Conservation (phyloP, 148 eudicot genomes). For the Rhododendron mucronatum region DNA sequence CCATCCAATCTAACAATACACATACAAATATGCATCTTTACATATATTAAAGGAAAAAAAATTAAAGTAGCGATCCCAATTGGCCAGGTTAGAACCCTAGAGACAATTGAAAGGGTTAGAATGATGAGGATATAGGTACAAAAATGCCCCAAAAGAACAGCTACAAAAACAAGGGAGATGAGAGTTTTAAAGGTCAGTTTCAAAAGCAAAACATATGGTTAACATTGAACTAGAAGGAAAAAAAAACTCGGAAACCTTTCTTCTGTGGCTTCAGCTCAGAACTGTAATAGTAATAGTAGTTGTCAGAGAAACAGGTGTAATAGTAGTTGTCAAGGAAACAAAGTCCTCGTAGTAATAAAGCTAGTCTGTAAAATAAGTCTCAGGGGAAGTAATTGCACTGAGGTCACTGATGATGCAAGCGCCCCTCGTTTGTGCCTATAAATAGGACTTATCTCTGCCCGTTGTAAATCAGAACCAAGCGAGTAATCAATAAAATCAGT, state of each 20-base stretch:
- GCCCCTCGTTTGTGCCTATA: too few relatives aligned
- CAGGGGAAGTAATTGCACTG: too few relatives aligned
- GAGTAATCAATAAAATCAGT: too few relatives aligned
- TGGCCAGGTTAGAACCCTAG: too few relatives aligned
- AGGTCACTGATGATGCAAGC: too few relatives aligned
- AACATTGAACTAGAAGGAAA: background rate
- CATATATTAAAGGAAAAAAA: background rate
- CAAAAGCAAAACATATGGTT: background rate
- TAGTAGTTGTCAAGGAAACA: too few relatives aligned
- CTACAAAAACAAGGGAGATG: background rate
- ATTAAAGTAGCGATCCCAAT: background rate
- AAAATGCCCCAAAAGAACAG: background rate
- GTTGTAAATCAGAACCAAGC: too few relatives aligned
- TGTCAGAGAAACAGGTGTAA: too few relatives aligned
- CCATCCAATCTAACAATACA: constrained; percentile 1
- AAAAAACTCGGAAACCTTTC: background rate
- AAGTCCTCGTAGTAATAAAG: too few relatives aligned
- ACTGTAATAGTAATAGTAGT: too few relatives aligned
- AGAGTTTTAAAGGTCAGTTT: background rate
- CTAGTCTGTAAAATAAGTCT: too few relatives aligned
- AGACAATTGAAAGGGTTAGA: background rate
- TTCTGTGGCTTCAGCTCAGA: background rate
- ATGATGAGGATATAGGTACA: background rate
- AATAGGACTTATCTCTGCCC: too few relatives aligned
- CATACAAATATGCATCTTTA: background rate